These are phyloP conservation scores for Mycena polygramma DNA, from an alignment of 768 basidiomycete species.

Conservation along the genomic window DNA sequence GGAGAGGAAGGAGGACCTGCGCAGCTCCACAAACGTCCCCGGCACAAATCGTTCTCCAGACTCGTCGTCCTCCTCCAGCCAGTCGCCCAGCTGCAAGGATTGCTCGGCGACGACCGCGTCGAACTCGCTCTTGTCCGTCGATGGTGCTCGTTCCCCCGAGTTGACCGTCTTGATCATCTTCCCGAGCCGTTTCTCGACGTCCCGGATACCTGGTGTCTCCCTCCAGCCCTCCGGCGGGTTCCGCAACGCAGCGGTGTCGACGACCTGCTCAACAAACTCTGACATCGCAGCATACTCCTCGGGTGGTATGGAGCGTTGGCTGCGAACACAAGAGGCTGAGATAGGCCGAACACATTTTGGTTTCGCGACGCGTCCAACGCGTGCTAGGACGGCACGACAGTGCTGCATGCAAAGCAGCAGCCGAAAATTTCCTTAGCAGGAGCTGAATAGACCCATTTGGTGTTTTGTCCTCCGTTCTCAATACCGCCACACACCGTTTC, in stretches of 20 bases:
- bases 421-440: not conserved
- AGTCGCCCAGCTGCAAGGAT: conserved; percentile 31
- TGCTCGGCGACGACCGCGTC: conserved; percentile 7
- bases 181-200: conserved; percentile 54
- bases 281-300: conserved; percentile 34
- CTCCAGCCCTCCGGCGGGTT: conserved; percentile 51
- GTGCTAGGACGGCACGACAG: conserved; percentile 22
- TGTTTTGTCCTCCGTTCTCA: not conserved
- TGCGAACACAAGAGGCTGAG: conserved; percentile 14
- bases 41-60: conserved; percentile 43
- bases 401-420: conserved; percentile 25
- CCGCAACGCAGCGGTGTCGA: conserved; percentile 47
- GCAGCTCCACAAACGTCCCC: conserved; percentile 67
- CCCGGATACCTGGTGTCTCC: conserved; percentile 50
- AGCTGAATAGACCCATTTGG: conserved; percentile 3
- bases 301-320: not conserved
- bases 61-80: conserved; percentile 32
- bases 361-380: conserved; percentile 9
- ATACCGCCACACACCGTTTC: conserved; percentile 11
- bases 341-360: conserved; percentile 25
- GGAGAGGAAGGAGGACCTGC: conserved; percentile 52
- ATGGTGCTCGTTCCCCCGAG: conserved; percentile 23
- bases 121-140: conserved; percentile 45
- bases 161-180: conserved; percentile 30
- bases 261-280: conserved; percentile 47